phyloP scores from a whole-genome alignment of 2,329 filamentous ascomycete genomes.

The Colletotrichum phormii region DNA sequence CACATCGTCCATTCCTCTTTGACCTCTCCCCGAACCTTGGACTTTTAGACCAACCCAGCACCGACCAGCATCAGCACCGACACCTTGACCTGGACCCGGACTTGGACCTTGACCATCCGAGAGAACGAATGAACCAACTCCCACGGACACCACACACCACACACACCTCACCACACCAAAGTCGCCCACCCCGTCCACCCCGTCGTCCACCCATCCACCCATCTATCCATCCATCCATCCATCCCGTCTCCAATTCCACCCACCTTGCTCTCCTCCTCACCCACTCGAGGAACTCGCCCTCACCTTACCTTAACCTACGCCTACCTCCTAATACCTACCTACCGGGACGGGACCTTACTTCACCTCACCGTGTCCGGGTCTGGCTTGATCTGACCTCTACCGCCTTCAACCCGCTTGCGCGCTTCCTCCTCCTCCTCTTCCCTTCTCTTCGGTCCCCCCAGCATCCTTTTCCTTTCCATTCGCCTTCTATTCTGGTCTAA shows the following conservation, averaged over 20 bases:
- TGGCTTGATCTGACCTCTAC: neutral
- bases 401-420: constrained; percentile 19
- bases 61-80: constrained; percentile 4
- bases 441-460: constrained; percentile 28
- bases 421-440: constrained; percentile 18
- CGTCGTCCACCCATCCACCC: constrained; percentile 1
- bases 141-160: neutral
- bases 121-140: constrained; percentile 16
- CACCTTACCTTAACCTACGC: constrained; percentile 21
- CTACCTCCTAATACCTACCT: neutral
- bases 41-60: neutral
- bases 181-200: neutral
- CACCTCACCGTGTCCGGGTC: neutral
- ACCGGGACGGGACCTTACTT: neutral
- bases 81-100: constrained; percentile 7
- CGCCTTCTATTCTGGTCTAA: constrained; percentile 21
- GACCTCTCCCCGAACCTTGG: neutral
- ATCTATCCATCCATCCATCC: constrained; percentile 17
- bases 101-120: constrained; percentile 12
- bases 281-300: constrained; percentile 8
- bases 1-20: neutral
- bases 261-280: constrained; percentile 3
- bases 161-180: neutral
- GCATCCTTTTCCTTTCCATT: constrained; percentile 19
- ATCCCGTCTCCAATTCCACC: constrained; percentile 20